Evolutionary conservation across 345 rosid species (phyloP).

Genomic region (Trapa incisa): DNA sequence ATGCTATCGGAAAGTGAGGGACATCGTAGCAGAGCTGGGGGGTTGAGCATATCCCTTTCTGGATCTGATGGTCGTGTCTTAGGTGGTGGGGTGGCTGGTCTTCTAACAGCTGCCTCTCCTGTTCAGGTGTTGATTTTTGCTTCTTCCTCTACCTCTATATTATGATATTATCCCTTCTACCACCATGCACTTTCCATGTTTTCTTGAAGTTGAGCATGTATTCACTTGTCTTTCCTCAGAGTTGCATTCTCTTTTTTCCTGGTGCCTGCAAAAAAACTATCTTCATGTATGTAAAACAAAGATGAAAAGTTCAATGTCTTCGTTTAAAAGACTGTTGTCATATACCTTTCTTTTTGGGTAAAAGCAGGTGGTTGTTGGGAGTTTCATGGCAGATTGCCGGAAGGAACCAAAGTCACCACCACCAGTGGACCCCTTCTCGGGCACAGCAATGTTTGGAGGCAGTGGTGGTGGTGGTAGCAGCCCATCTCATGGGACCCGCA

Average conservation of each 20-base stretch:
- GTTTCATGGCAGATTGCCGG: slow-evolving; percentile 29
- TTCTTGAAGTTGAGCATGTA: too few relatives aligned
- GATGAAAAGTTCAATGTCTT: background rate
- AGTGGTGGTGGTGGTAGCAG: slow-evolving; percentile 25
- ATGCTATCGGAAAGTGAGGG: slow-evolving; percentile 59
- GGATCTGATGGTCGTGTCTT: slow-evolving; percentile 83
- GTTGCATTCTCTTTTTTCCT: too few relatives aligned
- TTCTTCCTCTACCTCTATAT: background rate
- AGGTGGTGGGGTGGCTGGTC: slow-evolving; percentile 87
- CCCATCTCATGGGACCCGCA: slow-evolving; percentile 39
- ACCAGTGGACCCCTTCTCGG: slow-evolving; percentile 22
- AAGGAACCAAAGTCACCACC: slow-evolving; percentile 26
- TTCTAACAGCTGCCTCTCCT: slow-evolving; percentile 71
- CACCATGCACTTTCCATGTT: too few relatives aligned
- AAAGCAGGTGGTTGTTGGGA: slow-evolving; percentile 37
- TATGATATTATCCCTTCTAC: too few relatives aligned
- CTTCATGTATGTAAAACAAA: too few relatives aligned
- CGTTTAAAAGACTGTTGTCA: background rate
- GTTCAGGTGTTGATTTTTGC: slow-evolving; percentile 43
- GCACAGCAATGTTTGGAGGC: slow-evolving; percentile 10
- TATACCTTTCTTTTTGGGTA: background rate
- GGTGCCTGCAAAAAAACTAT: too few relatives aligned
- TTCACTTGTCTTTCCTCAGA: too few relatives aligned
- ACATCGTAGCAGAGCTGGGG: slow-evolving; percentile 62
- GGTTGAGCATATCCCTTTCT: slow-evolving; percentile 64